These are phyloP conservation scores for Ophiostoma tasmaniense DNA, from an alignment of 2,329 filamentous ascomycete species.

Conservation along the genomic window DNA sequence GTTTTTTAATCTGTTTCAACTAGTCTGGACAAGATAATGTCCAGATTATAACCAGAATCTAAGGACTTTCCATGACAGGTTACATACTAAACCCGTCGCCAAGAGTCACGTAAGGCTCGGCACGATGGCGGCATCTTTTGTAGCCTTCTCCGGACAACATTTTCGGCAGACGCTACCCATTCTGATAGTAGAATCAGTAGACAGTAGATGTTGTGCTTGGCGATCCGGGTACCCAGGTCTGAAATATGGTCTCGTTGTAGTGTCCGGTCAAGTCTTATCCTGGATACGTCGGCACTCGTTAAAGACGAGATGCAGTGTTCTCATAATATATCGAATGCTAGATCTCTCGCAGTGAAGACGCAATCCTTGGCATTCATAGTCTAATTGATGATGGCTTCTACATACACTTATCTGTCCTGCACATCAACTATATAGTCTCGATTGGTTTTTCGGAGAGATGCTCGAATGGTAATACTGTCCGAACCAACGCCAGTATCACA, in stretches of 20 bases:
- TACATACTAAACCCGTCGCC: conserved; percentile 4
- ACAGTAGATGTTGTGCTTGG: not conserved
- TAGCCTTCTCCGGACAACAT: not conserved
- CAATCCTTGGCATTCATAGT: not conserved
- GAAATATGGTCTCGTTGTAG: too few species aligned
- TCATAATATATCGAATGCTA: not conserved
- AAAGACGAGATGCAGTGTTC: not conserved
- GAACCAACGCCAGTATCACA: not conserved
- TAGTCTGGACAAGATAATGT: not conserved
- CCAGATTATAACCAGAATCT: not conserved
- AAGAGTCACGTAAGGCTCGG: conserved; percentile 7
- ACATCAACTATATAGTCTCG: not conserved
- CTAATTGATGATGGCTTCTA: too few species aligned
- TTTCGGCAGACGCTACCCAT: conserved; percentile 1
- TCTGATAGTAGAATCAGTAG: not conserved
- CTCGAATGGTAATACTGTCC: not conserved
- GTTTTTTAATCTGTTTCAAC: not conserved
- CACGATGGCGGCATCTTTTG: conserved; percentile 5
- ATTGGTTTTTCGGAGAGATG: not conserved
- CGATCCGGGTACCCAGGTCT: not conserved
- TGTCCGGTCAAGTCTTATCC: not conserved
- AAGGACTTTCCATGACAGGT: conserved; percentile 1
- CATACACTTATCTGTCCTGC: too few species aligned
- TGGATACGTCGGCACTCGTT: not conserved
- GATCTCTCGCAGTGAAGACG: not conserved